Conservation (phyloP, 441 rosid genomes). For the Hura crepitans region DNA sequence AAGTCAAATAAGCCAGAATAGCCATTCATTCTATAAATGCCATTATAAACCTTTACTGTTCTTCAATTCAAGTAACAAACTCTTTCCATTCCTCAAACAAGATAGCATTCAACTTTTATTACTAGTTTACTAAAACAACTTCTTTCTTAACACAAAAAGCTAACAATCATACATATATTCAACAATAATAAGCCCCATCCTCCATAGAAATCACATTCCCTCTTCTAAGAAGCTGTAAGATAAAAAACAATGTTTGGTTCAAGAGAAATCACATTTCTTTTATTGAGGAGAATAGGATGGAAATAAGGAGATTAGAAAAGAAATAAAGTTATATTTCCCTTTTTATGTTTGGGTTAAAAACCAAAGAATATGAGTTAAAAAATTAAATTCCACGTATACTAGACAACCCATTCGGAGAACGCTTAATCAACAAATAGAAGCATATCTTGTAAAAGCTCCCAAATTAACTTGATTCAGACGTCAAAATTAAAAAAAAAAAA, state of each 20-base stretch:
- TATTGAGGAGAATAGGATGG: too few species aligned
- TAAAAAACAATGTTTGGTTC: neutral
- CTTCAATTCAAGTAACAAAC: neutral
- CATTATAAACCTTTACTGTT: neutral
- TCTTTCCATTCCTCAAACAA: constrained; percentile 4
- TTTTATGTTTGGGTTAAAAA: too few species aligned
- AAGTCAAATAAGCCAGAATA: neutral
- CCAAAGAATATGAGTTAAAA: neutral
- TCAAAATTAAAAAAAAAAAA: neutral
- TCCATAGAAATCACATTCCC: constrained; percentile 1
- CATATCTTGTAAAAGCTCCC: neutral
- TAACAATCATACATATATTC: neutral
- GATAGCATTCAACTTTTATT: neutral
- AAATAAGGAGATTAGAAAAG: too few species aligned
- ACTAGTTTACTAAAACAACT: constrained; percentile 1
- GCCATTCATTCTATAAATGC: neutral
- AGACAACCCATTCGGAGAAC: neutral
- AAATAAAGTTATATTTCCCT: too few species aligned
- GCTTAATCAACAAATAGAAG: neutral
- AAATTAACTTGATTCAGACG: neutral
- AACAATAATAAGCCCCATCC: neutral
- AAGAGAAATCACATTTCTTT: too few species aligned
- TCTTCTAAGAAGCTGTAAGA: neutral
- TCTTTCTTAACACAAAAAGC: neutral
- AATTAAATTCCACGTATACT: neutral